Conservation (phyloP, 805 yeast species). For the Barnettozyma sp. region DNA sequence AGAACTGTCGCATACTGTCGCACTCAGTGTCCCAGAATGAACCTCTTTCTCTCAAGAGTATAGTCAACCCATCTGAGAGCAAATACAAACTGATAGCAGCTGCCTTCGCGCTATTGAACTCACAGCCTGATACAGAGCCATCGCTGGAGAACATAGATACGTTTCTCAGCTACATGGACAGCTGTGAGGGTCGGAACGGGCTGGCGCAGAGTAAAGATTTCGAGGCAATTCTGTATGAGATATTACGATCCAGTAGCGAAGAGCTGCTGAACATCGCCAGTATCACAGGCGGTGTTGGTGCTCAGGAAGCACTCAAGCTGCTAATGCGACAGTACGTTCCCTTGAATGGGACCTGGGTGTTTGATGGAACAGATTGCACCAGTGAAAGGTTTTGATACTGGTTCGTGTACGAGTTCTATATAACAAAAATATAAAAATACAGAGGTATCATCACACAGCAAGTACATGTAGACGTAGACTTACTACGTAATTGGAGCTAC, state of each 20-base stretch:
- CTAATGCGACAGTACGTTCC: slow-evolving; percentile 79
- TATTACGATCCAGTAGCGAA: slow-evolving; percentile 34
- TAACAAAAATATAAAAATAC: too few species aligned
- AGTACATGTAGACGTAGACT: too few species aligned
- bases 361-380: slow-evolving; percentile 60
- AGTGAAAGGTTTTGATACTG: slow-evolving; percentile 32
- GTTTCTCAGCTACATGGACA: neutral
- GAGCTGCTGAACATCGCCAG: slow-evolving; percentile 57
- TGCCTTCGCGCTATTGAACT: neutral
- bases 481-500: too few species aligned
- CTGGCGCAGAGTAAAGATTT: slow-evolving; percentile 27
- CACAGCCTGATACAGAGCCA: neutral
- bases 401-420: too few species aligned
- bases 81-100: slow-evolving; percentile 8
- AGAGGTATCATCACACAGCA: too few species aligned
- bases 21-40: slow-evolving; percentile 8
- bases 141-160: neutral
- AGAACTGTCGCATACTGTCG: slow-evolving; percentile 47
- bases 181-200: too few species aligned
- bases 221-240: slow-evolving; percentile 34
- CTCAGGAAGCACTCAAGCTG: slow-evolving; percentile 76
- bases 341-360: slow-evolving; percentile 58
- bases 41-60: neutral
- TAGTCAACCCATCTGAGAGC: slow-evolving; percentile 1
- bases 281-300: slow-evolving; percentile 75